Percentiles rank a stretch among this genome's conserved stretches.
Conservation (phyloP, 1,139 yeast species). For the Kurtzmaniella quercitrusa region DNA sequence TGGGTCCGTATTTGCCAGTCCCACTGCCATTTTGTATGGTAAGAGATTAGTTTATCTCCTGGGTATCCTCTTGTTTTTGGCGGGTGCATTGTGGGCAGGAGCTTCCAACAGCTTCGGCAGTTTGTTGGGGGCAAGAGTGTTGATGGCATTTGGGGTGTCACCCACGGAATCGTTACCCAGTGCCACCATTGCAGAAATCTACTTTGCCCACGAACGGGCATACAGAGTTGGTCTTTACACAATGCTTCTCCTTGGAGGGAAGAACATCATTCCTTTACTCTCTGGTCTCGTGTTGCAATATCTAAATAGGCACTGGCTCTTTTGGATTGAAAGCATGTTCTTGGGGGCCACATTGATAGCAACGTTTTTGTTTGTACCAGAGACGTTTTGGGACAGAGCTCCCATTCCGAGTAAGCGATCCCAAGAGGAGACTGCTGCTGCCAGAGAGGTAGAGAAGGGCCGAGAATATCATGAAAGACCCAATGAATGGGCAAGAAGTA, state of each 20-base stretch:
- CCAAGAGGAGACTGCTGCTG: slow-evolving; percentile 44
- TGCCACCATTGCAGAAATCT: slow-evolving; percentile 60
- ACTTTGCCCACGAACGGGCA: slow-evolving; percentile 63
- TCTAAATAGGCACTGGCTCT: slow-evolving; percentile 56
- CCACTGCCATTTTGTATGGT: slow-evolving; percentile 58
- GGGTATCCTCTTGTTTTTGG: slow-evolving; percentile 47
- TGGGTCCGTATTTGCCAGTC: slow-evolving; percentile 57
- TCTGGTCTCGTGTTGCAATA: slow-evolving; percentile 50
- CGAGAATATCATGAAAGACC: slow-evolving; percentile 29
- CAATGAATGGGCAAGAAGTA: slow-evolving; percentile 28
- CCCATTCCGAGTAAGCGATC: slow-evolving; percentile 51
- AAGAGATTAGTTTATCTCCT: slow-evolving; percentile 51
- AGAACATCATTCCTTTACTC: slow-evolving; percentile 54
- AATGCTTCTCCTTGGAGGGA: slow-evolving; percentile 57
- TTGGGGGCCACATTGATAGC: slow-evolving; percentile 43
- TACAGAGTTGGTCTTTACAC: slow-evolving; percentile 62
- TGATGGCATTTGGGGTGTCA: slow-evolving; percentile 57
- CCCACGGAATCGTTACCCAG: slow-evolving; percentile 62
- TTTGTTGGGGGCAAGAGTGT: slow-evolving; percentile 53
- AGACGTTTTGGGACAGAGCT: slow-evolving; percentile 60
- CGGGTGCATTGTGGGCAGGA: slow-evolving; percentile 55
- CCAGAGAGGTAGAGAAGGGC: slow-evolving; percentile 32
- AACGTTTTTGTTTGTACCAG: slow-evolving; percentile 56
- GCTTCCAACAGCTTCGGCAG: slow-evolving; percentile 44
- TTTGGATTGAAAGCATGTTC: slow-evolving; percentile 55